Percentiles rank a stretch among this genome's conserved stretches.
Conservation (phyloP, 352 stramenopile genomes). For the Aphanomyces euteiches region DNA sequence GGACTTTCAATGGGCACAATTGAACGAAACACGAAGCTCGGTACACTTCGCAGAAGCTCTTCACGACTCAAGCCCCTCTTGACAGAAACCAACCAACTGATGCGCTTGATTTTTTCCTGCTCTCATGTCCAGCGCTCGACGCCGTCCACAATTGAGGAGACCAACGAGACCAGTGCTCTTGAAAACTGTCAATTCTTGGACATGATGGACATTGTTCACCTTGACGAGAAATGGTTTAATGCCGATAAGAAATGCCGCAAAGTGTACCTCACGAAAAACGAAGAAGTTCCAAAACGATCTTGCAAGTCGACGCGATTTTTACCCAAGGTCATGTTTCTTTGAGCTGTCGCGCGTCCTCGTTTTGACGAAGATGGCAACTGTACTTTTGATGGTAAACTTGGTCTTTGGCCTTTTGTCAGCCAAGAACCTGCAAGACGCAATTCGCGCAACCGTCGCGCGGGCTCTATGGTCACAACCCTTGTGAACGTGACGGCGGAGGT, state of each 20-base stretch:
- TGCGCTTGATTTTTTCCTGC: neutral
- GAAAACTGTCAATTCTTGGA: neutral
- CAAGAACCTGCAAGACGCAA: constrained; percentile 11
- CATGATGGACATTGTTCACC: constrained; percentile 16
- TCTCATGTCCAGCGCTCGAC: neutral
- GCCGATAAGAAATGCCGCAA: neutral
- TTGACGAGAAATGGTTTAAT: constrained; percentile 11
- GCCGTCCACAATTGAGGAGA: neutral
- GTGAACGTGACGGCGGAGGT: constrained; percentile 31
- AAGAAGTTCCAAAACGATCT: constrained; percentile 19
- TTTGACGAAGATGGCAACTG: neutral
- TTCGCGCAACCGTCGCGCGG: constrained; percentile 31
- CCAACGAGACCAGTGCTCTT: neutral
- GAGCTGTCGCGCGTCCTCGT: constrained; percentile 18
- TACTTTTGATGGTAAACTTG: constrained; percentile 34
- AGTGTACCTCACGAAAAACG: constrained; percentile 29
- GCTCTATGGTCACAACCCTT: constrained; percentile 9
- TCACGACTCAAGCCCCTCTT: neutral
- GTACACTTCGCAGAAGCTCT: neutral
- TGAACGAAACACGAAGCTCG: neutral
- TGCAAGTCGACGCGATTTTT: constrained; percentile 35
- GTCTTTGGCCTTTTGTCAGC: constrained; percentile 34
- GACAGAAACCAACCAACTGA: neutral
- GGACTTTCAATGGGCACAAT: neutral
- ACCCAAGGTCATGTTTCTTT: constrained; percentile 38